Percentiles rank a stretch among this genome's conserved stretches.
These are phyloP conservation scores for Aspergillus sp. DNA, from an alignment of 2,329 filamentous ascomycete species.

Conservation along the genomic window DNA sequence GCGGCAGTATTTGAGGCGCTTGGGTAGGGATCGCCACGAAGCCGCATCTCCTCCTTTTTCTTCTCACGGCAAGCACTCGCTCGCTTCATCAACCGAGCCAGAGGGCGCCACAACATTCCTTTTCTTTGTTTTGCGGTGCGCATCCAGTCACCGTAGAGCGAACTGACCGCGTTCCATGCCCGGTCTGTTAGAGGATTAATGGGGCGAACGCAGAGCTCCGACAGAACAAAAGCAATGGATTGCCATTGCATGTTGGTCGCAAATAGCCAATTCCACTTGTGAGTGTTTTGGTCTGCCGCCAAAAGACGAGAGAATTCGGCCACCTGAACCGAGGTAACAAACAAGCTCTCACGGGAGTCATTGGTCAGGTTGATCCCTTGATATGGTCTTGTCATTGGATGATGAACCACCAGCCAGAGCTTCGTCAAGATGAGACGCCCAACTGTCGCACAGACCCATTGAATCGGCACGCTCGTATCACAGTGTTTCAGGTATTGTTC, in stretches of 20 bases:
- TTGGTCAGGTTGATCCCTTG: conserved; percentile 57
- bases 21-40: conserved; percentile 18
- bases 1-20: conserved; percentile 1
- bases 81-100: conserved; percentile 60
- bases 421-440: conserved; percentile 73
- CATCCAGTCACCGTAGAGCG: conserved; percentile 41
- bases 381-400: conserved; percentile 65
- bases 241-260: conserved; percentile 65
- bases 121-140: conserved; percentile 42
- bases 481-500: conserved; percentile 56
- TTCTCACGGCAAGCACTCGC: conserved; percentile 55
- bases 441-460: conserved; percentile 68
- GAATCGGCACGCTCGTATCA: conserved; percentile 54
- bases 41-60: conserved; percentile 39
- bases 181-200: conserved; percentile 58
- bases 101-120: conserved; percentile 63
- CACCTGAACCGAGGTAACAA: conserved; percentile 71
- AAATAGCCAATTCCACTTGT: conserved; percentile 67
- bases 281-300: conserved; percentile 61
- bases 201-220: conserved; percentile 58
- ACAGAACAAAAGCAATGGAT: conserved; percentile 58
- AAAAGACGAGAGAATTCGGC: conserved; percentile 69
- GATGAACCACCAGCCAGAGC: conserved; percentile 74
- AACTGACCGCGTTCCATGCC: conserved; percentile 59
- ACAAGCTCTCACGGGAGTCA: conserved; percentile 67